Conservation (phyloP, 1,139 yeast genomes). For the Suhomyces coccinellae region DNA sequence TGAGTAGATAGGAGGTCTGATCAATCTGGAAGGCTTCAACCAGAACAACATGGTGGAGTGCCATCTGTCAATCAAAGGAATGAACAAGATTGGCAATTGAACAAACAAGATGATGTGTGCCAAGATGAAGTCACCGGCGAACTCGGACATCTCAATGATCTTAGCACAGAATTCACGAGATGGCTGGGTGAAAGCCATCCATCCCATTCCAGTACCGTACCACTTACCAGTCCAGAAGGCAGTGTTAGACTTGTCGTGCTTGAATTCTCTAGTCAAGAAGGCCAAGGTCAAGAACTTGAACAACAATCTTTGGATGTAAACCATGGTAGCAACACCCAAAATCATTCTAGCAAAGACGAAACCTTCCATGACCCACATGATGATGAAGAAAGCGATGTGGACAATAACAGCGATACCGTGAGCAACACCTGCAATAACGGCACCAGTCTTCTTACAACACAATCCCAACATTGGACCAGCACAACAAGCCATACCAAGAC, state of each 20-base stretch:
- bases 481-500: constrained; percentile 87
- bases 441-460: constrained; percentile 98
- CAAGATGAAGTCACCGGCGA: constrained; percentile 93
- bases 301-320: constrained; percentile 83
- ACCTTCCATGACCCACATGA: constrained; percentile 97
- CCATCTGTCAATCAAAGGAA: constrained; percentile 95
- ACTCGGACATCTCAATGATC: constrained; percentile 90
- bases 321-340: constrained; percentile 80
- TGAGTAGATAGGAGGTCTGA: constrained; percentile 98
- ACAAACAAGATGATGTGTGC: constrained; percentile 87
- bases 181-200: constrained; percentile 96
- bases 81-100: constrained; percentile 81
- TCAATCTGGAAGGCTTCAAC: constrained; percentile 97
- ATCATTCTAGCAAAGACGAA: constrained; percentile 86
- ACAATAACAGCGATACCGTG: constrained; percentile 91
- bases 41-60: constrained; percentile 98
- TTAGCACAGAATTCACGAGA: constrained; percentile 94
- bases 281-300: constrained; percentile 82
- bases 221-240: constrained; percentile 99
- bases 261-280: constrained; percentile 92
- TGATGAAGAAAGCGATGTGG: constrained; percentile 83
- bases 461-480: constrained; percentile 93
- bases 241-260: constrained; percentile 93
- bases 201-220: constrained; percentile 94
- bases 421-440: constrained; percentile 95